These are phyloP conservation scores for Lentinula sp. DNA, from an alignment of 768 basidiomycete species.

Conservation along the genomic window DNA sequence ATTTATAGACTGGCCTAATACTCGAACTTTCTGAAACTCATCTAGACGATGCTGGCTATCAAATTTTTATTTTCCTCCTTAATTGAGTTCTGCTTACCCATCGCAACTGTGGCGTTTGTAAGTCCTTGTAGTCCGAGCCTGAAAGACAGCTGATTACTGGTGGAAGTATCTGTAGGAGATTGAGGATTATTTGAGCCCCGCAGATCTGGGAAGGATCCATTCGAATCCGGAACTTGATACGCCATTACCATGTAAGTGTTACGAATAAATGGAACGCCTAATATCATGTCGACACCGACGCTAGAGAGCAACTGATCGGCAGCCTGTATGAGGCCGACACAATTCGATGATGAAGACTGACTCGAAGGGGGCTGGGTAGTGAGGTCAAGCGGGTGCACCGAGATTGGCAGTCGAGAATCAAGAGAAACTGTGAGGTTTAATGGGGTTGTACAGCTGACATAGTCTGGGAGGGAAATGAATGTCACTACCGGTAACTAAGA, in stretches of 20 bases:
- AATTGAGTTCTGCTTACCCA: slow-evolving; percentile 16
- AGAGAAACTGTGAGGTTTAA: slow-evolving; percentile 70
- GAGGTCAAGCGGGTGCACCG: slow-evolving; percentile 74
- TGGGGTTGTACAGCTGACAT: slow-evolving; percentile 64
- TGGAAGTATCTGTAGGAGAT: slow-evolving; percentile 4
- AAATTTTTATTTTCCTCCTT: not conserved
- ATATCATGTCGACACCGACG: slow-evolving; percentile 59
- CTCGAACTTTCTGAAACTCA: slow-evolving; percentile 67
- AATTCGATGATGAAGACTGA: slow-evolving; percentile 36
- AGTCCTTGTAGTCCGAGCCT: slow-evolving; percentile 57
- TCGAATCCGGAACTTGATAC: slow-evolving; percentile 40
- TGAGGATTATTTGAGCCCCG: slow-evolving; percentile 12
- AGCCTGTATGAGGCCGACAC: slow-evolving; percentile 65
- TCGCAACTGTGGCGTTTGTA: slow-evolving; percentile 54
- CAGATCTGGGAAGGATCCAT: slow-evolving; percentile 39
- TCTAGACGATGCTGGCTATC: slow-evolving; percentile 9
- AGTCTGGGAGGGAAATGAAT: slow-evolving; percentile 38
- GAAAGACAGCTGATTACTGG: slow-evolving; percentile 25
- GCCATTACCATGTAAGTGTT: slow-evolving; percentile 77
- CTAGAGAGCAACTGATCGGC: slow-evolving; percentile 35
- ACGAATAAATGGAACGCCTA: slow-evolving; percentile 74
- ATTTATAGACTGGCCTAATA: slow-evolving; percentile 54
- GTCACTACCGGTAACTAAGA: slow-evolving; percentile 3
- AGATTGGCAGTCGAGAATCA: slow-evolving; percentile 46
- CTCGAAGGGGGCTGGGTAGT: slow-evolving; percentile 41